Base-by-base conservation (phyloP, 495 filamentous ascomycete genomes). In the Achaetomiella virescens region DNA sequence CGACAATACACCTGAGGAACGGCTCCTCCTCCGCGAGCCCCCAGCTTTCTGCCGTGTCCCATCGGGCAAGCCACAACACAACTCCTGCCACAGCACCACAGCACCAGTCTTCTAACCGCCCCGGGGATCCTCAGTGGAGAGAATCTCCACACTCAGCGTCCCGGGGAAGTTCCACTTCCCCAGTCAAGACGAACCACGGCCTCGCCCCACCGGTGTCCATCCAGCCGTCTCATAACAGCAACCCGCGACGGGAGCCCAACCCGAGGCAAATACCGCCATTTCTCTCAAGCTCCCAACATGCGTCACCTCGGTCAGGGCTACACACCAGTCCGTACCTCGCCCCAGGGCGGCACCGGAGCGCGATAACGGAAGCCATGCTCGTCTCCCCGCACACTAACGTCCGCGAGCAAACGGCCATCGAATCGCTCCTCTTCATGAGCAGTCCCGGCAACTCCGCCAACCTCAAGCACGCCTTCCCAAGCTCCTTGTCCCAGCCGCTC, bases 381-480 rank as follows among this genome's bases (percentile, higher is more conserved):
- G 76, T 74, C 43, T 76, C 76, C 11, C 75, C 75, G 0, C 74
- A 76, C 52, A 72, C 73, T 37, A 77, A 76, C 22, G 68, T 72
- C 2, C 84, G 86, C 62, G 90, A 95, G 62, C 82, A 90, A 61
- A 90, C 93, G 60, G 90, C 89, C n/a, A 84, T 95, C 21, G 90
- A 95, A 63, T 88, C 87, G 0, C 72, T 95, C 22, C 74, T 95
- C 20, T 91, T 90, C 70, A 90, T 95, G 87, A 88, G 86, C 54
- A 91, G 88, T 59, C 90, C 90, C 0, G 85, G 83, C 12, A 88
- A 90, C 64, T 86, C 88, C 3, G 79, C 79, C 55, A 74, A 78
- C 60, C 68, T 82, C 44, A 77, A 77, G 48, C 78, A 78, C 38
- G 54, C 71, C 6, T 79, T 79, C 59, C 72, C 72, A 11, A 31